Evolutionary conservation across 345 rosid species (phyloP).

Genomic region (Raphanus sativus): DNA sequence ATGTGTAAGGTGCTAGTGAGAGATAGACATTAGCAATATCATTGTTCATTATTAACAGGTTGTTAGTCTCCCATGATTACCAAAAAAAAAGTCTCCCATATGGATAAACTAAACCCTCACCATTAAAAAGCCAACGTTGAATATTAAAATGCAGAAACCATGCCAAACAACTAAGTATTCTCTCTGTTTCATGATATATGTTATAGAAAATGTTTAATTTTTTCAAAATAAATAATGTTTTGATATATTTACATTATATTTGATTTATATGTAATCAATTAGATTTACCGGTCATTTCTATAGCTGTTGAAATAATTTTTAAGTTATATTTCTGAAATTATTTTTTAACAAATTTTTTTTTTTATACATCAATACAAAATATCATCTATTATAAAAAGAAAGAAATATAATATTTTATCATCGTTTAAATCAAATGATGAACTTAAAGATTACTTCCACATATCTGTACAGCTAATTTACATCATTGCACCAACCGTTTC

Average conservation of each 20-base stretch:
- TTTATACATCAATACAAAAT: too few relatives aligned
- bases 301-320: too few relatives aligned
- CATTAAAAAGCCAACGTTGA: background rate
- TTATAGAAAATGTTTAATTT: too few relatives aligned
- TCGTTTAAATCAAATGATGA: conserved; percentile 4
- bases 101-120: background rate
- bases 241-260: too few relatives aligned
- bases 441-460: conserved; percentile 20
- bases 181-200: too few relatives aligned
- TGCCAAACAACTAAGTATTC: background rate
- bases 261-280: too few relatives aligned
- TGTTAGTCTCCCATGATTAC: background rate
- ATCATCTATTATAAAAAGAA: too few relatives aligned
- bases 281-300: too few relatives aligned
- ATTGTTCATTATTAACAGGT: background rate
- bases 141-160: background rate
- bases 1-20: background rate
- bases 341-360: too few relatives aligned
- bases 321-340: too few relatives aligned
- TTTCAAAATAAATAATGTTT: too few relatives aligned
- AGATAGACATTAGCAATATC: background rate
- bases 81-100: background rate
- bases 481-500: background rate
- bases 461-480: conserved; percentile 32
- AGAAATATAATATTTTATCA: too few relatives aligned